These are phyloP conservation scores for Kwoniella bestiolae DNA, from an alignment of 768 basidiomycete genomes.

Conservation along the genomic window DNA sequence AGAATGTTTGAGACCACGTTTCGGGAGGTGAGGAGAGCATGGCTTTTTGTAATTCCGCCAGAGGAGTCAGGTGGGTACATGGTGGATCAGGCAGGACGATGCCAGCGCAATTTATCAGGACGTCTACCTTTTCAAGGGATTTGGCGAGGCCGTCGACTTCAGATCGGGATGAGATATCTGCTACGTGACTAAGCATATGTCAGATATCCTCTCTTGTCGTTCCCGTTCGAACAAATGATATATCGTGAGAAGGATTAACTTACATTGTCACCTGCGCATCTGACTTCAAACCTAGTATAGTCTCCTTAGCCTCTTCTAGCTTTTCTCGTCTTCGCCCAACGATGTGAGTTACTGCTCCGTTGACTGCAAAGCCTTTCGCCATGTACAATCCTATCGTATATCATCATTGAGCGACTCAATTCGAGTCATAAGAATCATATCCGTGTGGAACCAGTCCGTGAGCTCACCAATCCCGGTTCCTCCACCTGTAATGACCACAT, in stretches of 20 bases:
- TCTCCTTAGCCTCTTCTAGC: slow-evolving; percentile 35
- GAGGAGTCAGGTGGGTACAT: slow-evolving; percentile 26
- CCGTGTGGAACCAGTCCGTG: too few species aligned
- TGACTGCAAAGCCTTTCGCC: slow-evolving; percentile 40
- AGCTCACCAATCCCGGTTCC: slow-evolving; percentile 32
- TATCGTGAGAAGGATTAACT: background rate
- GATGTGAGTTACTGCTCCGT: slow-evolving; percentile 49
- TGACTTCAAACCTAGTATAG: slow-evolving; percentile 26
- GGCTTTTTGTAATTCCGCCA: slow-evolving; percentile 29
- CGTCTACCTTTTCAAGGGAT: slow-evolving; percentile 22
- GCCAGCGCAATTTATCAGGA: slow-evolving; percentile 46
- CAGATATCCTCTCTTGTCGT: too few species aligned
- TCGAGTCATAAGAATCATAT: too few species aligned
- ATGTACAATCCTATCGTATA: slow-evolving; percentile 40
- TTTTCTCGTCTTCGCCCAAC: slow-evolving; percentile 42
- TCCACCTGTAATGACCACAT: slow-evolving; percentile 34
- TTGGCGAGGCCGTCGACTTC: slow-evolving; percentile 22
- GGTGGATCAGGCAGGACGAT: slow-evolving; percentile 27
- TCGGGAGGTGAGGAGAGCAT: slow-evolving; percentile 22
- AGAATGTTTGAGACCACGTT: slow-evolving; percentile 31
- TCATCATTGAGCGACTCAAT: background rate
- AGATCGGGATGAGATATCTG: slow-evolving; percentile 40
- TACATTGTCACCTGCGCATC: slow-evolving; percentile 19
- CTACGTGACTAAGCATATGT: slow-evolving; percentile 20
- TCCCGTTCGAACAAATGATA: background rate